phyloP scores from a whole-genome alignment of 2,329 filamentous ascomycete genomes.

The Didymella exigua region DNA sequence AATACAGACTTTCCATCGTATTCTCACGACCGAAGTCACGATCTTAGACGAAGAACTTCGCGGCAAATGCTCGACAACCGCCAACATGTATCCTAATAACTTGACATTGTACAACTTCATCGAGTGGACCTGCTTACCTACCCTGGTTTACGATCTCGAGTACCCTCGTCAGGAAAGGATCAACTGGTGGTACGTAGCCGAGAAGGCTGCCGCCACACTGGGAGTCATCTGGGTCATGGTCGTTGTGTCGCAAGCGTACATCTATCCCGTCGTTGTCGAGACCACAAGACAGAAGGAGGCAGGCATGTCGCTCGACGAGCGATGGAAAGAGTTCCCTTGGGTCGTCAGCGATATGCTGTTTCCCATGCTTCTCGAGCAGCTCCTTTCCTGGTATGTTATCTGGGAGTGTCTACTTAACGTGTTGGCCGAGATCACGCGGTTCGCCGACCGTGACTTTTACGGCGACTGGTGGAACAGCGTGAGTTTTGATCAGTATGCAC shows the following conservation, averaged over 20 bases:
- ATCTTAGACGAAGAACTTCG: constrained; percentile 68
- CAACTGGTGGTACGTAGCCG: constrained; percentile 75
- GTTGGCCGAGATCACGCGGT: constrained; percentile 75
- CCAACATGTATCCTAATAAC: constrained; percentile 70
- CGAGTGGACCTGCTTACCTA: constrained; percentile 76
- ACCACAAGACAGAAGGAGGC: constrained; percentile 71
- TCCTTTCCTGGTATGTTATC: constrained; percentile 80
- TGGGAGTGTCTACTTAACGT: constrained; percentile 74
- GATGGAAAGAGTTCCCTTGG: constrained; percentile 73
- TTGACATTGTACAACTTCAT: constrained; percentile 68
- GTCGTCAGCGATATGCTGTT: constrained; percentile 77
- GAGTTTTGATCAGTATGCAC: constrained; percentile 75
- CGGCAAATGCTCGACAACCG: constrained; percentile 61
- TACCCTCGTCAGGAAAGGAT: constrained; percentile 74
- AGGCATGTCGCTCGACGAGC: constrained; percentile 63
- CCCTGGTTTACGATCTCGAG: constrained; percentile 78
- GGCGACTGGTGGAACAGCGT: constrained; percentile 61
- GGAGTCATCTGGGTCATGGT: constrained; percentile 80
- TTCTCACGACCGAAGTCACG: constrained; percentile 71
- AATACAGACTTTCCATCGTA: constrained; percentile 65
- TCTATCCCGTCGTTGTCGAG: constrained; percentile 75
- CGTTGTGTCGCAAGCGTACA: constrained; percentile 75
- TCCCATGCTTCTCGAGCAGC: constrained; percentile 78
- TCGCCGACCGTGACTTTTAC: constrained; percentile 75
- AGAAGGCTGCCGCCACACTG: constrained; percentile 73